phyloP scores from a whole-genome alignment of 73 alveolate genomes.

The Stentor coeruleus region DNA sequence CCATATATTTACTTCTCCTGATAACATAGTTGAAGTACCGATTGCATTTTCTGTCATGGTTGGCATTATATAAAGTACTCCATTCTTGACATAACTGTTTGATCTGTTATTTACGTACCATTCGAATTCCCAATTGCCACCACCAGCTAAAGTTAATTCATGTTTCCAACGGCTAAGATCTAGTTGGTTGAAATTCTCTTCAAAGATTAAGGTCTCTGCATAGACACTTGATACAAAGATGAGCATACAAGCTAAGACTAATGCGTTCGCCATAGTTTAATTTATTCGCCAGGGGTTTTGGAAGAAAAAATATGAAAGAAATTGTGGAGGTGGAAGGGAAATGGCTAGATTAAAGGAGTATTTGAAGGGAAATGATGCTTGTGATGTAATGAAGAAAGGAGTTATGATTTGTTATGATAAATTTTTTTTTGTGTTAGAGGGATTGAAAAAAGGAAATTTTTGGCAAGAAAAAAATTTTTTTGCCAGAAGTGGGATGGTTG shows the following conservation, averaged over 20 bases:
- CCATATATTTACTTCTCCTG: slow-evolving; percentile 49
- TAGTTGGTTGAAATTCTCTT: slow-evolving; percentile 47
- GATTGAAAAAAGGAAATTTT: no score
- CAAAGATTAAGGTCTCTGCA: slow-evolving; percentile 48
- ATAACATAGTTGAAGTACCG: slow-evolving; percentile 26
- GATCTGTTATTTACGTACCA: slow-evolving; percentile 58
- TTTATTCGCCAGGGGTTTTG: no score
- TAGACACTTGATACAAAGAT: neutral
- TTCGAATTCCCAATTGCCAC: slow-evolving; percentile 67
- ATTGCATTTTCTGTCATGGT: slow-evolving; percentile 44
- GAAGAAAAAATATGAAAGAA: no score
- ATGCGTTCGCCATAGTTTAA: neutral
- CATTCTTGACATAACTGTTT: slow-evolving; percentile 49
- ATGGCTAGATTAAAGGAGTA: no score
- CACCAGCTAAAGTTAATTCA: slow-evolving; percentile 56
- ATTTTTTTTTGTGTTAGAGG: no score
- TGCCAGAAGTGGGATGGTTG: no score
- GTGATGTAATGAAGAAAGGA: no score
- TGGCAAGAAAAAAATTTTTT: no score
- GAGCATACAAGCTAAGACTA: neutral
- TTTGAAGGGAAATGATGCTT: no score
- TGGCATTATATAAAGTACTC: slow-evolving; percentile 45
- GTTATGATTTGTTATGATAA: no score
- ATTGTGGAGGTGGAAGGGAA: no score
- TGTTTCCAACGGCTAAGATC: slow-evolving; percentile 49